These are phyloP conservation scores for Pleurotus sapidus DNA, from an alignment of 768 basidiomycete species.

Conservation along the genomic window DNA sequence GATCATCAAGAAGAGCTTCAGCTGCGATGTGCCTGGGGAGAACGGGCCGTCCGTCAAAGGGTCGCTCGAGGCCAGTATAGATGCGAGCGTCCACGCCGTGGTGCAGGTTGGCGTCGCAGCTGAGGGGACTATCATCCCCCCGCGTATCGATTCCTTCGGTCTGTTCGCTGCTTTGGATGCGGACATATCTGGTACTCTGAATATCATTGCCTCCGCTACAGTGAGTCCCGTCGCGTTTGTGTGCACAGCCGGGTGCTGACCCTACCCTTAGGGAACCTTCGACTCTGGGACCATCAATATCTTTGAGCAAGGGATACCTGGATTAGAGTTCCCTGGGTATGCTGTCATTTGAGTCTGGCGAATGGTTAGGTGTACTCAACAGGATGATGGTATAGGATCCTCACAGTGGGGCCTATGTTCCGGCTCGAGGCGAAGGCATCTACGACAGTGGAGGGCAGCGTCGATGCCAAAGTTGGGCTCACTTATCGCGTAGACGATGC, in stretches of 20 bases:
- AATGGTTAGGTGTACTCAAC: not conserved
- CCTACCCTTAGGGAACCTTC: conserved; percentile 18
- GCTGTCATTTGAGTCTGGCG: not conserved
- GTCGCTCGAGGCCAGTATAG: conserved; percentile 12
- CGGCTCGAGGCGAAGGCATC: conserved; percentile 25
- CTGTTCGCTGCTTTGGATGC: conserved; percentile 24
- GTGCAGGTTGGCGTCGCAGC: conserved; percentile 25
- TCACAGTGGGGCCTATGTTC: conserved; percentile 38
- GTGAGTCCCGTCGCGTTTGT: conserved; percentile 12
- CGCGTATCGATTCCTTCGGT: conserved; percentile 22
- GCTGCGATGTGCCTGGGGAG: conserved; percentile 9
- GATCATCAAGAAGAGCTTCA: conserved; percentile 14
- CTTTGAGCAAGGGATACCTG: conserved; percentile 30
- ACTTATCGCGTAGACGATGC: conserved; percentile 27
- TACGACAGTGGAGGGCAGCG: conserved; percentile 26
- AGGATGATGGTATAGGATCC: conserved; percentile 21
- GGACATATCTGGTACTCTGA: conserved; percentile 24
- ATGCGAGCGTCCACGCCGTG: conserved; percentile 23
- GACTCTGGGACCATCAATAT: conserved; percentile 26
- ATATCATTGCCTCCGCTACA: conserved; percentile 21
- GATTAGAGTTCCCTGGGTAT: conserved; percentile 28
- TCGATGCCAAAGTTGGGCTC: conserved; percentile 28
- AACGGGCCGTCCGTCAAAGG: conserved; percentile 9
- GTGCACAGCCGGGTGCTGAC: too few species aligned
- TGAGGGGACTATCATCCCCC: conserved; percentile 24